These are phyloP conservation scores for Boletus eberwhitei DNA, from an alignment of 768 basidiomycete species.

Conservation along the genomic window DNA sequence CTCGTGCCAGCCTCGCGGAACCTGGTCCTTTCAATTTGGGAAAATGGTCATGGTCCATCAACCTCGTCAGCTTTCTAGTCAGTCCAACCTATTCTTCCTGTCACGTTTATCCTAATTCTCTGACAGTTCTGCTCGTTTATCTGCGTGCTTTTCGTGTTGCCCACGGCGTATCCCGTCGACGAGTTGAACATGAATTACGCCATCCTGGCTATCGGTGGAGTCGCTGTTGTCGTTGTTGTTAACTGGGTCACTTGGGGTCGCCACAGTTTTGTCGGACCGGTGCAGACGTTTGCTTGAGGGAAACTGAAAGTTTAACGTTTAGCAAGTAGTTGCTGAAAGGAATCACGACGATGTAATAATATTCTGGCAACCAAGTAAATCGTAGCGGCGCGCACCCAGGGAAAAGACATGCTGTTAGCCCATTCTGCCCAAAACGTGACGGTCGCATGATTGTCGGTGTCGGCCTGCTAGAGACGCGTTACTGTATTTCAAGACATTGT, in stretches of 20 bases:
- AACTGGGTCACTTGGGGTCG: constrained; percentile 51
- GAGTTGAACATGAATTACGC: constrained; percentile 57
- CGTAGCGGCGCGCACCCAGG: too few relatives aligned
- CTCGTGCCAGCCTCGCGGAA: constrained; percentile 37
- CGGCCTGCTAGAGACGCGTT: too few relatives aligned
- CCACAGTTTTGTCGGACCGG: constrained; percentile 42
- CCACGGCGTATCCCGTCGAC: constrained; percentile 50
- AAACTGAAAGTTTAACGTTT: not conserved
- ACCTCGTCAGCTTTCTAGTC: constrained; percentile 46
- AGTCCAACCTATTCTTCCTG: constrained; percentile 7
- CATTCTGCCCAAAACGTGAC: too few relatives aligned
- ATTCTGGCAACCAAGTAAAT: too few relatives aligned
- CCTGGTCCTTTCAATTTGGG: constrained; percentile 53
- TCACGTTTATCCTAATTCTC: not conserved
- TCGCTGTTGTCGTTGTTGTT: constrained; percentile 41
- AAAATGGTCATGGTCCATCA: constrained; percentile 50
- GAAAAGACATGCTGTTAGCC: too few relatives aligned
- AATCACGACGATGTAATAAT: not conserved
- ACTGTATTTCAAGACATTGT: too few relatives aligned
- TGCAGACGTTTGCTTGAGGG: constrained; percentile 33
- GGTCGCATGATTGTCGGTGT: too few relatives aligned
- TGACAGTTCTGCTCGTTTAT: constrained; percentile 50
- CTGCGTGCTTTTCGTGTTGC: constrained; percentile 53
- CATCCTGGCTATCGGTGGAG: constrained; percentile 48
- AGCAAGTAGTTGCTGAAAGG: not conserved